Conservation (phyloP, 225 moss, liverwort and hornwort species). For the Polytrichum commune region DNA sequence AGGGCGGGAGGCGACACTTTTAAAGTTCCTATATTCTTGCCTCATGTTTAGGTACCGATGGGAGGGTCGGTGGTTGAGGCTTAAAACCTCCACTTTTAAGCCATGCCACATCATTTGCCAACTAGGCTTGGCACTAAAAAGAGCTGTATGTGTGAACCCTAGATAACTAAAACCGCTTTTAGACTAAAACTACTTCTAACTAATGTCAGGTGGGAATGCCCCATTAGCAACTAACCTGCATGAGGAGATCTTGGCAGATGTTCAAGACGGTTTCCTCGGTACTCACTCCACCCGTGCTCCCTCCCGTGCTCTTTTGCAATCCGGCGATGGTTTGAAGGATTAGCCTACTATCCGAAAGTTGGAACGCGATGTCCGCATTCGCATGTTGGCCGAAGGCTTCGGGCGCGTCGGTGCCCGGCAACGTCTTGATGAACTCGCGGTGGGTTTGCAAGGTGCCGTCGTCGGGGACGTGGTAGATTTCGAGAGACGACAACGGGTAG, state of each 20-base stretch:
- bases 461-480: slow-evolving; percentile 72
- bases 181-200: no score
- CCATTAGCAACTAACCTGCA: no score
- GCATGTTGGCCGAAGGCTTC: slow-evolving; percentile 88
- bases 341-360: slow-evolving; percentile 55
- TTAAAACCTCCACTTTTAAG: no score
- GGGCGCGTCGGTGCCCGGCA: slow-evolving; percentile 60
- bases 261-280: slow-evolving; percentile 54
- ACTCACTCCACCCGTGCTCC: slow-evolving; percentile 41
- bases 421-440: slow-evolving; percentile 62
- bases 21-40: no score
- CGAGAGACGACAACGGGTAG: slow-evolving; percentile 50
- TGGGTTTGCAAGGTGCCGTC: slow-evolving; percentile 80
- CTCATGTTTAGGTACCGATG: no score
- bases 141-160: no score
- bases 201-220: no score
- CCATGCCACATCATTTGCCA: no score
- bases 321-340: slow-evolving; percentile 60
- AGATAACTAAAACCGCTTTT: no score
- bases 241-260: slow-evolving; percentile 56
- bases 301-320: slow-evolving; percentile 43
- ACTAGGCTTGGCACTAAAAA: no score
- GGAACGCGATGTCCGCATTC: slow-evolving; percentile 81
- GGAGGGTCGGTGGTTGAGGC: no score
- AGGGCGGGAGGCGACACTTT: no score